Evolutionary conservation across 345 rosid species (phyloP).

Genomic region (Hirschfeldia incana): DNA sequence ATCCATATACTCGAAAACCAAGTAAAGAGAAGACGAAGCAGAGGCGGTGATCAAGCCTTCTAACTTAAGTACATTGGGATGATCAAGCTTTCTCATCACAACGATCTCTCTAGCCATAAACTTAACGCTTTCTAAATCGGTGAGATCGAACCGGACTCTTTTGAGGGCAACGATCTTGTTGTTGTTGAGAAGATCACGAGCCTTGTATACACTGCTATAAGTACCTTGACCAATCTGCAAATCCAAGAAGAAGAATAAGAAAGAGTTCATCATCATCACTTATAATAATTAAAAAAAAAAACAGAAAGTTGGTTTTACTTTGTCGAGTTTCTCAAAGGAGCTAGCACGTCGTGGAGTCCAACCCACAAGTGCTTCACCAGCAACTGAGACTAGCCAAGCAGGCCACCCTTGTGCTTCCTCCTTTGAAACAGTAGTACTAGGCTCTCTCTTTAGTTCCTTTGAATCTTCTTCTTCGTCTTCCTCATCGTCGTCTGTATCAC

Average conservation of each 20-base stretch:
- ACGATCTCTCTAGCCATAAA: slow-evolving; percentile 93
- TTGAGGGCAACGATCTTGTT: slow-evolving; percentile 83
- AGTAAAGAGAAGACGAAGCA: slow-evolving; percentile 72
- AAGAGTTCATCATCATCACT: neutral
- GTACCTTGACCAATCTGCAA: slow-evolving; percentile 98
- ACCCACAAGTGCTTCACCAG: slow-evolving; percentile 85
- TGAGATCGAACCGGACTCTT: slow-evolving; percentile 76
- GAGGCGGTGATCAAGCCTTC: slow-evolving; percentile 85
- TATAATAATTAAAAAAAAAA: neutral
- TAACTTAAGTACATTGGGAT: slow-evolving; percentile 85
- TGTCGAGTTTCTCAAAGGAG: slow-evolving; percentile 80
- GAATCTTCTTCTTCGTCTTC: neutral
- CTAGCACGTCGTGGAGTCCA: slow-evolving; percentile 86
- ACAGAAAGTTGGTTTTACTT: slow-evolving; percentile 51
- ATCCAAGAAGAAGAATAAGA: neutral
- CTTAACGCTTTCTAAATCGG: slow-evolving; percentile 77
- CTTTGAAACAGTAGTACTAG: slow-evolving; percentile 32
- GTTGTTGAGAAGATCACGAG: slow-evolving; percentile 61
- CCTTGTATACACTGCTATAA: slow-evolving; percentile 89
- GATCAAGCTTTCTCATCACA: slow-evolving; percentile 78
- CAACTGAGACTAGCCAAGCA: slow-evolving; percentile 76
- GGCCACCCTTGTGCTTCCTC: slow-evolving; percentile 67
- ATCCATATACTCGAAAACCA: slow-evolving; percentile 96
- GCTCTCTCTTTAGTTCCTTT: slow-evolving; percentile 9
- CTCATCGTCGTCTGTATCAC: slow-evolving; percentile 34